Evolutionary conservation across 208 protist genomes (phyloP), one percentile per base, ranked within the genome.

Genomic region (Trypanosoma cruzi): DNA sequence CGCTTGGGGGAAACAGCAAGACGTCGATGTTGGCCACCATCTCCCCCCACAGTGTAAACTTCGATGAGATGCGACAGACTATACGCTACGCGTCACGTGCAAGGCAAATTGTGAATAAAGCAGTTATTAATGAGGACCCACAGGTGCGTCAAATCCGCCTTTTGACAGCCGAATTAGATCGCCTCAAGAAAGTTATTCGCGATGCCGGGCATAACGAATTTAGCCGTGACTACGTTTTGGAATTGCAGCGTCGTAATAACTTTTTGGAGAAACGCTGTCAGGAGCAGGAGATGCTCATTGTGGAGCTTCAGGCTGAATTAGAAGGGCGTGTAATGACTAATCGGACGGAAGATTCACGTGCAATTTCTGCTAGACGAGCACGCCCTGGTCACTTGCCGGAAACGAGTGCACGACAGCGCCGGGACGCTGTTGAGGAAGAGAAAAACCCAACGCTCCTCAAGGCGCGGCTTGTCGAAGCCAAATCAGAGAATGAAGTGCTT

Each of bases 71-170:
- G 29, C 52, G 86, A 6, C 79, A 64, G 46, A 88, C 85, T 22
- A 66, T 95, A 5, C 64, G 68, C 6, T 95, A 93, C 62, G 86
- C 84, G 16, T 68, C 87, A 36, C 72, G 82, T 20, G 88, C 84
- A 1, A 95, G 94, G 80, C 85, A 96, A 68, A 98, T 99, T 55
- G 86, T 97, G 26, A 98, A 93, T 31, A 84, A 86, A 14, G 92
- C 94, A 22, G 75, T 90, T 20, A 77, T 98, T 29, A 98, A 98
- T 83, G 94, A 97, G 63, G 93, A 98, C 73, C 71, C 88, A 31
- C 89, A 97, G 67, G 82, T 86, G 31, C 74, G 75, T 20, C 69
- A 82, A 50, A 87, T 94, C 34, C 72, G 76, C 42, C 59, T 73
- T 44, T 78, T 94, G 37, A 79, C 71, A 24, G 73, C 42, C 24